Base-by-base conservation (phyloP, 257 asterid genomes). In the Verbascum thapsus region DNA sequence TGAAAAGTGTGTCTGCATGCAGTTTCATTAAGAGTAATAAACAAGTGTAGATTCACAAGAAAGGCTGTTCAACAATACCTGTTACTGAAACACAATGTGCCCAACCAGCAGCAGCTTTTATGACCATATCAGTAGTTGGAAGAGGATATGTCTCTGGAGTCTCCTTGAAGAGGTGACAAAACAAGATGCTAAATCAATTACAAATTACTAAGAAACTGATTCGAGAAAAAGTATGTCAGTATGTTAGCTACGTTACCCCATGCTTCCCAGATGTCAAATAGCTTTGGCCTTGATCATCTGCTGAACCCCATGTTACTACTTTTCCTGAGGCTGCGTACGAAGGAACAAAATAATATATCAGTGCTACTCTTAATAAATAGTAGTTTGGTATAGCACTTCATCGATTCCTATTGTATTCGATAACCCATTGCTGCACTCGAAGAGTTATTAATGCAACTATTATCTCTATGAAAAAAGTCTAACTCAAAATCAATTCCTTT, bases 221-320 rank as follows among this genome's bases (percentile, higher is more conserved):
- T 39, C 53, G 7, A 13, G 7, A 49, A 18, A 15, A 39, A 34
- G 55, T 39, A 37, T 51, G 8, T 55, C 55, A 54, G 61, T 30
- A 51, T 7, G 19, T 32, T 23, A 23, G 61, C 35, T 41, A 45
- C 57, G 67, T 63, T 85, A 85, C 94, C 91, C 87, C 96, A 58
- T 88, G 96, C 80, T 88, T 85, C 74, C 94, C 94, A 40, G 94
- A 80, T 10, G 91, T 78, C 82, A 88, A 73, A 71, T 83, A 88
- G 78, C 89, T 88, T 66, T 83, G 96, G 70, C 96, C 91, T 79
- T 88, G 96, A 75, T 85, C 96, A 76, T 85, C 96, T 19, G 91
- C 78, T 35, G 96, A 88, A 63, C 96, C 96, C 94, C 94, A 88
- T 11, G 95, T 87, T 22, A 84, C 54, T 11, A 84, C 77, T 61